These are phyloP conservation scores for Penicillium fimorum DNA, from an alignment of 495 filamentous ascomycete genomes.

Conservation along the genomic window DNA sequence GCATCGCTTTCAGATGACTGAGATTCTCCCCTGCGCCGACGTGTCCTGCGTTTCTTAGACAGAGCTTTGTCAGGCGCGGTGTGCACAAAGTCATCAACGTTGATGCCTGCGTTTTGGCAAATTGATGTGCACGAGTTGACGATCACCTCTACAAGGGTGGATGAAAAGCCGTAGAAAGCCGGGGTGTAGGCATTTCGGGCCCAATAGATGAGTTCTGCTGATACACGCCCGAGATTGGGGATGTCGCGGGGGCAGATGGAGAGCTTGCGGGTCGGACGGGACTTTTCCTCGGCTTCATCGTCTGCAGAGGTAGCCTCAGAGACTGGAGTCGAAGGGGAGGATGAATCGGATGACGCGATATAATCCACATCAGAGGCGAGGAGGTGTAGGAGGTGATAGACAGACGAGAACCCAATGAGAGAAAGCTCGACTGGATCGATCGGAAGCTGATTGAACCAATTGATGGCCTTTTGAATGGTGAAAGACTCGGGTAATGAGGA, in stretches of 20 bases:
- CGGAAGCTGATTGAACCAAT: constrained; percentile 46
- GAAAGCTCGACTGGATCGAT: constrained; percentile 55
- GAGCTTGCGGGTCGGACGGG: constrained; percentile 13
- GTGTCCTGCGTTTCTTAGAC: constrained; percentile 12
- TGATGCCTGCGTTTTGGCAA: constrained; percentile 40
- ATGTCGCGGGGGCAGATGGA: constrained; percentile 28
- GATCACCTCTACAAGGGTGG: constrained; percentile 37
- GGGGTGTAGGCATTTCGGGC: constrained; percentile 49
- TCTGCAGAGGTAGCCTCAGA: constrained; percentile 26
- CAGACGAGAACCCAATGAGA: constrained; percentile 74
- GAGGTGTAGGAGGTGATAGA: constrained; percentile 67
- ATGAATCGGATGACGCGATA: constrained; percentile 40
- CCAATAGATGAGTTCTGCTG: constrained; percentile 48
- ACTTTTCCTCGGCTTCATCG: constrained; percentile 37
- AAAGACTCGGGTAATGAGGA: constrained; percentile 35
- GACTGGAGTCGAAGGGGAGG: constrained; percentile 25
- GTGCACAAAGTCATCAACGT: constrained; percentile 35
- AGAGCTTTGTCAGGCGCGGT: constrained; percentile 8
- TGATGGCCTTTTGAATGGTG: constrained; percentile 43
- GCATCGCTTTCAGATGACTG: constrained; percentile 23
- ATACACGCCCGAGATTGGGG: constrained; percentile 43
- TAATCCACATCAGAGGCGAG: constrained; percentile 54
- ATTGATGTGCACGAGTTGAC: constrained; percentile 42
- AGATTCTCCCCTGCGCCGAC: constrained; percentile 22
- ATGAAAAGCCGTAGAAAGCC: constrained; percentile 46